A percentile compares a stretch with the other conserved stretches of the same genome.
Conservation (phyloP, 106 monocot genomes). For the Dioscorea zingiberensis region DNA sequence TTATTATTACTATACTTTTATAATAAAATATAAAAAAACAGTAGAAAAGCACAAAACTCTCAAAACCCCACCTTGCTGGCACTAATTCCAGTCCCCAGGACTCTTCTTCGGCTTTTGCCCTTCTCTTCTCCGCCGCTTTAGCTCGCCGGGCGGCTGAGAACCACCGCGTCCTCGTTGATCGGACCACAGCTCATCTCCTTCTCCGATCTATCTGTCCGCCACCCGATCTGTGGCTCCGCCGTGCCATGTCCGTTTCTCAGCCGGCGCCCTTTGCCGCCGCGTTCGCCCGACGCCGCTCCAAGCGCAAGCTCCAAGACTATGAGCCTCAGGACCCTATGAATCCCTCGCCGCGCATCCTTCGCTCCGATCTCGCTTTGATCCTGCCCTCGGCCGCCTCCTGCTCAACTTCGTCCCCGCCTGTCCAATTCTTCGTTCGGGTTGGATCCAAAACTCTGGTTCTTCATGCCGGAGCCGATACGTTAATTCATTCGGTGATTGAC, state of each 20-base stretch:
- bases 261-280: slow-evolving; percentile 9
- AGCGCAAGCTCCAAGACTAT: slow-evolving; percentile 50
- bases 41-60: too few relatives aligned
- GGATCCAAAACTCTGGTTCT: slow-evolving; percentile 34
- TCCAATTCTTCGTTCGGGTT: slow-evolving; percentile 73
- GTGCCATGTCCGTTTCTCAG: slow-evolving; percentile 18
- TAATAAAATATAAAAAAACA: too few relatives aligned
- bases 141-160: too few relatives aligned
- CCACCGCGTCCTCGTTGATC: too few relatives aligned
- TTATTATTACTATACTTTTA: too few relatives aligned
- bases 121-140: too few relatives aligned
- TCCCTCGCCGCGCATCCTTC: background rate
- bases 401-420: background rate
- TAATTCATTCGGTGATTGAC: slow-evolving; percentile 31
- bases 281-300: slow-evolving; percentile 22
- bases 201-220: background rate
- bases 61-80: too few relatives aligned
- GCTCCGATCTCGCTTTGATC: background rate
- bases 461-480: slow-evolving; percentile 28
- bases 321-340: background rate
- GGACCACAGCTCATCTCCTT: too few relatives aligned
- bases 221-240: background rate
- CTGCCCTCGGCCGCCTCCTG: background rate
- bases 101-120: too few relatives aligned
- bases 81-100: too few relatives aligned